A percentile compares a stretch with the other conserved stretches of the same genome.
phyloP scores from a whole-genome alignment of 176 grass and related monocot species.

The Olyra latifolia region DNA sequence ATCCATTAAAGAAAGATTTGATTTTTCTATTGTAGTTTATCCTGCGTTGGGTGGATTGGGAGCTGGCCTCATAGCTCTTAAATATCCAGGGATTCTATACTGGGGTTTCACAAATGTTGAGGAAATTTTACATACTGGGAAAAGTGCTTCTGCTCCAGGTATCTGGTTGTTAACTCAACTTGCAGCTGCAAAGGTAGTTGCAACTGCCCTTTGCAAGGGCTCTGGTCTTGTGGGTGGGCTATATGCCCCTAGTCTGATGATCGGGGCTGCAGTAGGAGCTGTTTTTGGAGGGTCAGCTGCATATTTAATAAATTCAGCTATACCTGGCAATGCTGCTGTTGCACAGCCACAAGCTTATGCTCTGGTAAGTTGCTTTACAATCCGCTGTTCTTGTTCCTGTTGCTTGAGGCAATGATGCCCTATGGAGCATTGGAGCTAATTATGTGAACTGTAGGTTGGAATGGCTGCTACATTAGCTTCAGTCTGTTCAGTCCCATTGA shows the following conservation, averaged over 20 bases:
- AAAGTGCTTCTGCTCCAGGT: slow-evolving; percentile 93
- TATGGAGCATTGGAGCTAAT: slow-evolving; percentile 19
- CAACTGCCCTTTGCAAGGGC: slow-evolving; percentile 93
- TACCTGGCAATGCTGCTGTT: slow-evolving; percentile 93
- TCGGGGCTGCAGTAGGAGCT: slow-evolving; percentile 91
- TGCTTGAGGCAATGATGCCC: slow-evolving; percentile 19
- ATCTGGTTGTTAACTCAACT: slow-evolving; percentile 97
- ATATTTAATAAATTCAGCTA: slow-evolving; percentile 84
- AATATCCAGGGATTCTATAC: slow-evolving; percentile 94
- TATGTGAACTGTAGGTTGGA: slow-evolving; percentile 66
- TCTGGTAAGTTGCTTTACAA: slow-evolving; percentile 55
- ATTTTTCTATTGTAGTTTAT: slow-evolving; percentile 70
- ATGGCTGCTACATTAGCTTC: slow-evolving; percentile 98
- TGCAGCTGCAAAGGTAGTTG: slow-evolving; percentile 82
- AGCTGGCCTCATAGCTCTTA: slow-evolving; percentile 91
- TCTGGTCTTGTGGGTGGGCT: slow-evolving; percentile 94
- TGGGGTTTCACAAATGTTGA: slow-evolving; percentile 99
- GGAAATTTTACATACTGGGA: slow-evolving; percentile 92
- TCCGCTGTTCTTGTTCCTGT: background rate
- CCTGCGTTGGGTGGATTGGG: slow-evolving; percentile 92
- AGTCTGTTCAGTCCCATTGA: slow-evolving; percentile 80
- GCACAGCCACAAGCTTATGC: slow-evolving; percentile 98
- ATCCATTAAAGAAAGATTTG: slow-evolving; percentile 69
- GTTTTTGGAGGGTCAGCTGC: slow-evolving; percentile 92
- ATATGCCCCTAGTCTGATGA: slow-evolving; percentile 98